Evolutionary conservation across 2,329 filamentous ascomycete species (phyloP).

Genomic region (Aschersonia sp.): DNA sequence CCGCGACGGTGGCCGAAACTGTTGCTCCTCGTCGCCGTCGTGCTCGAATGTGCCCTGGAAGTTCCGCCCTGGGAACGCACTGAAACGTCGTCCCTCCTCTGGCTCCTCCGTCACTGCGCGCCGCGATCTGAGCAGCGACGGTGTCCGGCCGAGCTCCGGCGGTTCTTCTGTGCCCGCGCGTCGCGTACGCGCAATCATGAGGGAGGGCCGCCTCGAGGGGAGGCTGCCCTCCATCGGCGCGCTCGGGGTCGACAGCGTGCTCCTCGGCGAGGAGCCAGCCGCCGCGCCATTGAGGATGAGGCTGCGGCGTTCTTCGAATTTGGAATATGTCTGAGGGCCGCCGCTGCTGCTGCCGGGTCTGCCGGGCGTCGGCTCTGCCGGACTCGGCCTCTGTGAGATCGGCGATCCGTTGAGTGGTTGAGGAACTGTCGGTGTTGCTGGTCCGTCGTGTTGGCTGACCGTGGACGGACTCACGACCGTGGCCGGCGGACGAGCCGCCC

Average conservation of each 20-base stretch:
- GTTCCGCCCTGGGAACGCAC: constrained; percentile 28
- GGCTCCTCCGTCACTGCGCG: constrained; percentile 32
- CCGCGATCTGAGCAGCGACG: constrained; percentile 30
- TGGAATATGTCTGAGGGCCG: constrained; percentile 33
- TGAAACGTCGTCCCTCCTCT: constrained; percentile 25
- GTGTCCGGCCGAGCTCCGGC: constrained; percentile 32
- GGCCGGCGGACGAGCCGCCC: constrained; percentile 6
- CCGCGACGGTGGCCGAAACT: constrained; percentile 40
- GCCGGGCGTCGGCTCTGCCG: constrained; percentile 23
- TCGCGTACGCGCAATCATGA: constrained; percentile 30
- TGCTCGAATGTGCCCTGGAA: constrained; percentile 31
- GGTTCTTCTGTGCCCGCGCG: constrained; percentile 32
- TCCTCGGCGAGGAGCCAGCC: constrained; percentile 17
- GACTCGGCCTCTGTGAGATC: constrained; percentile 25
- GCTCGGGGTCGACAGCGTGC: constrained; percentile 20
- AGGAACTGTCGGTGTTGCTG: constrained; percentile 29
- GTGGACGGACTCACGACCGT: constrained; percentile 3
- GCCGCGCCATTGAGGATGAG: constrained; percentile 22
- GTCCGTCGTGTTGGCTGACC: constrained; percentile 11
- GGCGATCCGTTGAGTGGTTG: constrained; percentile 23
- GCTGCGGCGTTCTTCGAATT: constrained; percentile 37
- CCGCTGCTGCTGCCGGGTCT: constrained; percentile 25
- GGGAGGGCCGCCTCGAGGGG: constrained; percentile 34
- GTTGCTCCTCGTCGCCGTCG: constrained; percentile 31
- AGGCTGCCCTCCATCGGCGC: constrained; percentile 22